A percentile compares a stretch with the other conserved stretches of the same genome.
These are phyloP conservation scores for Pseudogymnoascus sp. DNA, from an alignment of 2,329 filamentous ascomycete species.

Conservation along the genomic window DNA sequence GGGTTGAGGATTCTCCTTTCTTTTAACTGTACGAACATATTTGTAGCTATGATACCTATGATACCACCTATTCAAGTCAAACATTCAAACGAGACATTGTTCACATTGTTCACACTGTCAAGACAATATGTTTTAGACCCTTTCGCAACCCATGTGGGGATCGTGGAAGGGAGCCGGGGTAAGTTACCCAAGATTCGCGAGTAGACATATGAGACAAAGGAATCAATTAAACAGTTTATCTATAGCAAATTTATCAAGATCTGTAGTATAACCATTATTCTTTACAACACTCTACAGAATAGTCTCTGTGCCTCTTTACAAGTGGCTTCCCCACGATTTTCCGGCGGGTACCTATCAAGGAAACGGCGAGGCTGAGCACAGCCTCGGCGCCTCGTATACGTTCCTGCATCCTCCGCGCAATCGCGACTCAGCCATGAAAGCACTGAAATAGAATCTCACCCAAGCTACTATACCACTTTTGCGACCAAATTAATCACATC, in stretches of 20 bases:
- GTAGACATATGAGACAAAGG: too few species aligned
- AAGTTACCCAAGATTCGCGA: too few species aligned
- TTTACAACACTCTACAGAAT: background rate
- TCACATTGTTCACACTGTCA: too few species aligned
- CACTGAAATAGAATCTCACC: background rate
- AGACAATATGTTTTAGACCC: too few species aligned
- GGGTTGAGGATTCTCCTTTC: background rate
- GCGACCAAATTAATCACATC: background rate
- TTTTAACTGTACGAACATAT: background rate
- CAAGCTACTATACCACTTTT: background rate
- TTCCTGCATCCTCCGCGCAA: slow-evolving; percentile 1
- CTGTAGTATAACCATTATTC: too few species aligned
- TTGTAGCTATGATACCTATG: too few species aligned
- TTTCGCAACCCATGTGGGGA: too few species aligned
- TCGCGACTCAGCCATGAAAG: background rate
- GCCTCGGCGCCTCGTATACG: background rate
- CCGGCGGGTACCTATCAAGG: background rate
- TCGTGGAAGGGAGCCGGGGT: too few species aligned
- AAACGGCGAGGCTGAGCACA: background rate
- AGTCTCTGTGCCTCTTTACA: background rate
- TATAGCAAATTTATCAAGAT: background rate
- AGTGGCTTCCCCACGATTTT: background rate
- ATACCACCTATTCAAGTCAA: too few species aligned
- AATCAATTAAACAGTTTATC: too few species aligned
- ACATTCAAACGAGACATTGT: too few species aligned